Base-by-base conservation (phyloP, 2,329 filamentous ascomycete genomes). In the Trichoderma gracile region DNA sequence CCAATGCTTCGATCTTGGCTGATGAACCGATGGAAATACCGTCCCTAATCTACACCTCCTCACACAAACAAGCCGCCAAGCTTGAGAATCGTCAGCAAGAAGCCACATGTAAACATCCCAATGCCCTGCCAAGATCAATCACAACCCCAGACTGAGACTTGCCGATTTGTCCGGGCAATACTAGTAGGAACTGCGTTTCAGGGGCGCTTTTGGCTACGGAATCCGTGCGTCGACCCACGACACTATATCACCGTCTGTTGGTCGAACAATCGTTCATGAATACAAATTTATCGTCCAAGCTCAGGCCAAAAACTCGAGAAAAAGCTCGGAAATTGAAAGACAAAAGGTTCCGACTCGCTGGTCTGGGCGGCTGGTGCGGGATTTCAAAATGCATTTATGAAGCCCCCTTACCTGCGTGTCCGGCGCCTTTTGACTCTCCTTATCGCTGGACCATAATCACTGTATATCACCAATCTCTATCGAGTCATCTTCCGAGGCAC, bases 1-100 rank as follows among this genome's bases (percentile, higher is more conserved):
- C 52, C 57, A 64, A 50, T 65, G 27, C 40, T 23, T 42, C 45
- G 56, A 68, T 69, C 68, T 69, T 66, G 68, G 69, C 67, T 67
- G 67, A 69, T 69, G 59, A 69, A 69, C 66, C 65, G 66, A 69
- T 69, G 69, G 63, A 66, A 63, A 4, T 65, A 65, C 66, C 67
- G 67, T 68, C 67, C 62, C 63, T 67, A 55, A 52, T 65, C 63
- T 49, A 54, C 53, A 58, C 47, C 40, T 14, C 52, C 50, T 40
- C 38, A 49, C 53, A 47, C 25, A 58, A n/a, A 17, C 23, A 50
- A 12, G 17, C 33, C 46, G 45, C 38, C 23, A 14, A 42, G 40
- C 47, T 42, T 27, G 38, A 54, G 47, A 38, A 38, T 38, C 33
- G 33, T 38, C 10, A 38, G 33, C 12, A 38, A 14, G 33, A 38